Evolutionary conservation across 1,139 yeast species (phyloP).

Genomic region (Blastobotrys arbuscula): DNA sequence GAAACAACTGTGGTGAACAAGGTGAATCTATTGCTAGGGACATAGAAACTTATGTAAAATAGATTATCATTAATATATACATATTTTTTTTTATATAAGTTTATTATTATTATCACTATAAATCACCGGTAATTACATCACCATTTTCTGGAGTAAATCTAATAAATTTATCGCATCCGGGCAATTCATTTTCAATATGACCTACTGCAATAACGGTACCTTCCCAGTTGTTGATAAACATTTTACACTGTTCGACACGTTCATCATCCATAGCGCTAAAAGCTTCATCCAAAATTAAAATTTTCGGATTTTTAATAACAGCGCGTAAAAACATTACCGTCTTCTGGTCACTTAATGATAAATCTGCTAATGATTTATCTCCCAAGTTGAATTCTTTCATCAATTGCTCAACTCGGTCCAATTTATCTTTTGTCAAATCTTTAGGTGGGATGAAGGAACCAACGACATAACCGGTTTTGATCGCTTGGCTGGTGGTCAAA

Average conservation of each 20-base stretch:
- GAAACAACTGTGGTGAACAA: neutral
- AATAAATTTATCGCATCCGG: constrained; percentile 36
- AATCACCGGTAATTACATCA: neutral
- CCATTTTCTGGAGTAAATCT: constrained; percentile 7
- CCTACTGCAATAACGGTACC: constrained; percentile 76
- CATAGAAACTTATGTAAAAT: too few species aligned
- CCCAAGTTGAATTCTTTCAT: constrained; percentile 31
- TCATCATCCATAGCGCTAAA: constrained; percentile 82
- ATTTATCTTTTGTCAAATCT: constrained; percentile 36
- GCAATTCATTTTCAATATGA: constrained; percentile 62
- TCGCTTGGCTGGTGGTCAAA: constrained; percentile 48
- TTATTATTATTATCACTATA: neutral
- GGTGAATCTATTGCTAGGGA: neutral
- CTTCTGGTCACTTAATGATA: constrained; percentile 73
- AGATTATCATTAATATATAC: too few species aligned
- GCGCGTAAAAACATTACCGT: constrained; percentile 70
- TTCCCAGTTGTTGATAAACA: constrained; percentile 52
- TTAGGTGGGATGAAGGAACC: constrained; percentile 51
- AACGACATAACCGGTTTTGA: constrained; percentile 68
- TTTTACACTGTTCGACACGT: constrained; percentile 60
- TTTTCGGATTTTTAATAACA: constrained; percentile 64
- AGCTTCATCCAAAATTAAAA: constrained; percentile 86
- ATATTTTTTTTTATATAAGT: too few species aligned
- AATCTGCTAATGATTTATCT: constrained; percentile 44
- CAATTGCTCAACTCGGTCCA: constrained; percentile 31